Base-by-base conservation (phyloP, 352 stramenopile genomes). In the Pythium sp. region DNA sequence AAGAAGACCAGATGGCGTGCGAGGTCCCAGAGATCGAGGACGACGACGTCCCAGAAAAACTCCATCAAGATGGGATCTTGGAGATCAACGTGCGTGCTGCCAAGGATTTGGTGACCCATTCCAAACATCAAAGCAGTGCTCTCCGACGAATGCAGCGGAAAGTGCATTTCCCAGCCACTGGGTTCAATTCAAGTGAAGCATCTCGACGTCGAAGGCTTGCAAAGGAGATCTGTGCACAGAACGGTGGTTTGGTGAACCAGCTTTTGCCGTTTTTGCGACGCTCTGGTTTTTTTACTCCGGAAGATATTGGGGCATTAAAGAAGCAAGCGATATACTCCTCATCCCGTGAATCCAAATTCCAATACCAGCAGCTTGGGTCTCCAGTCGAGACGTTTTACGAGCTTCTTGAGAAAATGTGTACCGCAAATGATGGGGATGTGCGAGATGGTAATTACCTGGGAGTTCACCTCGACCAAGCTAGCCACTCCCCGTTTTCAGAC, bases 1-100 rank as follows among this genome's bases (percentile, higher is more conserved):
- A 91, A 2, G 86, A 92, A 62, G 84, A 93, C 32, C 83, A 90
- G 73, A 84, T 93, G 74, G 74, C 79, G 0, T 87, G 80, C 53
- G 79, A 92, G 32, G 66, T 92, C 5, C 84, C 84, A 0, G 87
- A 94, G 30, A 75, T 93, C n/a, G 86, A 93, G 79, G 82, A 92
- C 51, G 84, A 92, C 36, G 81, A 92, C n/a, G 66, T 83, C 0
- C 69, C 78, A 0, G 77, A 89, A 61, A 90, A 81, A 54, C 69
- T 92, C 9, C 77, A 94, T 49, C 81, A 90, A 56, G 82, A 93
- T 74, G 87, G 87, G 2, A 65, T 84, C 32, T 70, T 95, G 2
- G 76, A 85, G 26, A 70, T 95, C 34, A 80, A 85, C 30, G 46
- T 95, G 0, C 61, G 77, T 12, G 76, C 81, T 4, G 87, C 80